phyloP scores from a whole-genome alignment of 257 asterid species.

The Lycium barbarum region DNA sequence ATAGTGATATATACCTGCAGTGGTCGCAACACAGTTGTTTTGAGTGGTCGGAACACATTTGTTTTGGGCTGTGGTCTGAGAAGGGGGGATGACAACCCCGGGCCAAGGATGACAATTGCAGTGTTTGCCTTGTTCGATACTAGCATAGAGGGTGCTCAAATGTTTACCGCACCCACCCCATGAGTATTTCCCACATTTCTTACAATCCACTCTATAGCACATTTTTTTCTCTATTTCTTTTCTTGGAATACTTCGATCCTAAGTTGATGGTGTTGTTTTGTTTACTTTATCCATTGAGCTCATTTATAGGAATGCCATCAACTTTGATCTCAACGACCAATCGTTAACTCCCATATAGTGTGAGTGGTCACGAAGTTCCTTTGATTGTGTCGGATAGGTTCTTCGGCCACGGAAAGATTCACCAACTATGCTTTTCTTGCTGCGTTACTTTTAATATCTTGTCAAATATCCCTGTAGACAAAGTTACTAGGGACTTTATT shows the following conservation, averaged over 20 bases:
- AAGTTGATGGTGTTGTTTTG: not conserved
- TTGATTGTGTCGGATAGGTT: constrained; percentile 5
- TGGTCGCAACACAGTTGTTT: constrained; percentile 25
- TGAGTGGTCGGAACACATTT: constrained; percentile 35
- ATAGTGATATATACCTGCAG: not conserved
- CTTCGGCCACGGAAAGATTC: constrained; percentile 36
- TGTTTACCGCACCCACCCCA: constrained; percentile 84
- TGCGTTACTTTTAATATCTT: not conserved
- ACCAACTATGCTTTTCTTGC: constrained; percentile 11
- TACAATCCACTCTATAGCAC: constrained; percentile 70
- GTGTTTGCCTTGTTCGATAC: constrained; percentile 65
- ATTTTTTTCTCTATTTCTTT: constrained; percentile 29
- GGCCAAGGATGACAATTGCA: constrained; percentile 88
- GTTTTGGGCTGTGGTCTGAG: constrained; percentile 32
- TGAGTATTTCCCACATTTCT: constrained; percentile 64
- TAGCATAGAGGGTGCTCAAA: constrained; percentile 47
- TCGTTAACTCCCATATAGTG: not conserved
- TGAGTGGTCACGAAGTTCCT: not conserved
- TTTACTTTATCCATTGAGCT: not conserved
- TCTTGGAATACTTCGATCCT: not conserved
- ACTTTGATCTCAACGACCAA: constrained; percentile 29
- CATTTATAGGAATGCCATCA: not conserved
- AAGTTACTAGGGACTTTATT: not conserved
- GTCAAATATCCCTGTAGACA: not conserved
- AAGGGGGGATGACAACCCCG: constrained; percentile 52